A percentile compares a stretch with the other conserved stretches of the same genome.
phyloP scores from a whole-genome alignment of 768 basidiomycete species.

The Pleurotus salmoneostramineus region DNA sequence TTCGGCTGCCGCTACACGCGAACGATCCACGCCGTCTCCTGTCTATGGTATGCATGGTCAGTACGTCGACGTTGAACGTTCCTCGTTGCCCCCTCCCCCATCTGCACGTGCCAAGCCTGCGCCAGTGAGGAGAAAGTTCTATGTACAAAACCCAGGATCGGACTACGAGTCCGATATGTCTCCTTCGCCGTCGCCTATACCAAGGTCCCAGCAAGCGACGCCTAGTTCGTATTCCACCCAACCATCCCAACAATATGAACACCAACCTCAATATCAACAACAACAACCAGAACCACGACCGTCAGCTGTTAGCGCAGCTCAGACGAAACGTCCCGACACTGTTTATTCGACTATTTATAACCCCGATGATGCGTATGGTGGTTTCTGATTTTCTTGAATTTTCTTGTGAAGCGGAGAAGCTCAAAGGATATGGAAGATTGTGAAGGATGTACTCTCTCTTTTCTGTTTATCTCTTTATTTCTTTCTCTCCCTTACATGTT shows the following conservation, averaged over 20 bases:
- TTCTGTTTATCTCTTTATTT: too few species aligned
- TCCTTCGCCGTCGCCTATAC: not conserved
- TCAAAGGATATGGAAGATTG: too few species aligned
- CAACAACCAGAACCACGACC: not conserved
- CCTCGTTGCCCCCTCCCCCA: not conserved
- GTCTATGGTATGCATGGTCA: slow-evolving; percentile 4
- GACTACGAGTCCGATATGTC: not conserved
- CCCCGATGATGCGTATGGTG: slow-evolving; percentile 49
- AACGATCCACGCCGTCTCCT: not conserved
- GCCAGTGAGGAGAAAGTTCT: not conserved
- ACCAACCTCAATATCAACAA: not conserved
- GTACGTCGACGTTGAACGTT: not conserved
- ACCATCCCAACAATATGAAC: not conserved
- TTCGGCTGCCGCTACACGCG: not conserved
- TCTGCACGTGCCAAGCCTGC: not conserved
- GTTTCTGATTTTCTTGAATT: slow-evolving; percentile 30
- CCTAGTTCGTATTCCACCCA: not conserved
- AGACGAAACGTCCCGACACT: slow-evolving; percentile 28
- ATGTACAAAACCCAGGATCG: not conserved
- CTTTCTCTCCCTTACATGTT: too few species aligned
- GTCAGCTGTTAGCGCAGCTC: not conserved
- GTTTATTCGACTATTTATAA: slow-evolving; percentile 29
- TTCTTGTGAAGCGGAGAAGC: too few species aligned
- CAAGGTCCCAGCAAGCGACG: not conserved
- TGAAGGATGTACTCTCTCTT: too few species aligned